Percentiles rank a stretch among this genome's conserved stretches.
Conservation (phyloP, 2,329 filamentous ascomycete genomes). For the Botrytis porri region DNA sequence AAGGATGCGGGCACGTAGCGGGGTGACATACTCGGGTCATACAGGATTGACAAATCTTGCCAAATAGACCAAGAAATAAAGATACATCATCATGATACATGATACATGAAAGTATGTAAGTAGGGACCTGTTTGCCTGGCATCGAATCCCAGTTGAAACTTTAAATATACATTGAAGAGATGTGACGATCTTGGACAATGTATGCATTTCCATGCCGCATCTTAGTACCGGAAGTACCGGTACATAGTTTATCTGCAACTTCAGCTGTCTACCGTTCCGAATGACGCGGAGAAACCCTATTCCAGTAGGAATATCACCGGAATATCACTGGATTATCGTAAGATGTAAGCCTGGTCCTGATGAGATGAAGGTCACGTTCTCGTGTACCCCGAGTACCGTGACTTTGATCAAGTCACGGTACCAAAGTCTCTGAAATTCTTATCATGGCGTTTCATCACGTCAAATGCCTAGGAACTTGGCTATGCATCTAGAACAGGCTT, state of each 20-base stretch:
- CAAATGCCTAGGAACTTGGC: background rate
- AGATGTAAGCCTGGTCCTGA: background rate
- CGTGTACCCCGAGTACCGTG: conserved; percentile 5
- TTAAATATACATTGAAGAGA: background rate
- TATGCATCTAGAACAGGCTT: background rate
- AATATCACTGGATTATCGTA: background rate
- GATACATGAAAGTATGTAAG: background rate
- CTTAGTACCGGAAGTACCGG: background rate
- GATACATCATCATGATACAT: background rate
- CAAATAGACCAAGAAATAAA: background rate
- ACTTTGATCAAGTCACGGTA: background rate
- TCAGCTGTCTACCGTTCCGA: background rate
- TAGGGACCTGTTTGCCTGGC: background rate
- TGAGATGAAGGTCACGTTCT: background rate
- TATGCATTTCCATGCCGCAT: background rate
- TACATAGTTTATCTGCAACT: background rate
- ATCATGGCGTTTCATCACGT: background rate
- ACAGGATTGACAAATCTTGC: background rate
- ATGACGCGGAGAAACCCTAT: background rate
- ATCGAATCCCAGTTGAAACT: background rate
- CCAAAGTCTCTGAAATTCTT: background rate
- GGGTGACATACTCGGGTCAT: background rate
- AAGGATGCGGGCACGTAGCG: too few relatives aligned
- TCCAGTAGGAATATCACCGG: too few relatives aligned
- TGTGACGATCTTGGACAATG: background rate